Evolutionary conservation across 2,329 filamentous ascomycete species (phyloP).

Genomic region (Fusarium praegraminearum): DNA sequence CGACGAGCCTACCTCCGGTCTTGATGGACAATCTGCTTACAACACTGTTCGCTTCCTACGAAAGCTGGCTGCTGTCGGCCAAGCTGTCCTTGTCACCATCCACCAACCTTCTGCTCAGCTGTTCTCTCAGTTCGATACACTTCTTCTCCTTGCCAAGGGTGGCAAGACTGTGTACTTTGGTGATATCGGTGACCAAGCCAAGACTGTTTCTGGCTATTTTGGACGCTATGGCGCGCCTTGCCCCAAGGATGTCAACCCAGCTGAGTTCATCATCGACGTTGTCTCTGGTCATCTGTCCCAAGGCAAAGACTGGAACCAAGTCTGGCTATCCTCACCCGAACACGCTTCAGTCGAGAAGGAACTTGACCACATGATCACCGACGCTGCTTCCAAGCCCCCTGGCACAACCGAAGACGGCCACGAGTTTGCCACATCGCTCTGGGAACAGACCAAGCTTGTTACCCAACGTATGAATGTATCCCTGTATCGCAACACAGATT

Average conservation of each 20-base stretch:
- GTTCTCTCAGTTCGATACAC: constrained; percentile 74
- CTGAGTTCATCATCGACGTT: constrained; percentile 79
- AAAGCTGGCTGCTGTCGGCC: constrained; percentile 73
- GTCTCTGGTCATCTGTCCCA: constrained; percentile 63
- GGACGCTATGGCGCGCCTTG: constrained; percentile 73
- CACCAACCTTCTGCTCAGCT: constrained; percentile 77
- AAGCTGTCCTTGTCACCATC: constrained; percentile 76
- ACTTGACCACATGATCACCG: constrained; percentile 71
- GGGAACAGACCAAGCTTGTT: constrained; percentile 72
- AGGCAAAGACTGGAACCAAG: constrained; percentile 72
- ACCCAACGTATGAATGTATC: constrained; percentile 71
- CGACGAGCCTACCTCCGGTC: constrained; percentile 72
- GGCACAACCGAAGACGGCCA: constrained; percentile 64
- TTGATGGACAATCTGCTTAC: constrained; percentile 77
- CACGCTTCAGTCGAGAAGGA: constrained; percentile 67
- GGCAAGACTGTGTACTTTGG: constrained; percentile 77
- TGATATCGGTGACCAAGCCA: constrained; percentile 69
- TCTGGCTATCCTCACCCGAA: constrained; percentile 76
- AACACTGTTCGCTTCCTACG: constrained; percentile 74
- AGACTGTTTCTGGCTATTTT: constrained; percentile 72
- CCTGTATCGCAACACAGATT: constrained; percentile 75
- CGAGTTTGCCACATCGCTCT: constrained; percentile 79
- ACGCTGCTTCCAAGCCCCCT: constrained; percentile 61
- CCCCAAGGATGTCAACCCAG: constrained; percentile 73
- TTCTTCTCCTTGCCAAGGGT: constrained; percentile 73